A percentile compares a stretch with the other conserved stretches of the same genome.
Evolutionary conservation across 306 rosid genomes (phyloP).

Genomic region (Prunus fruticosa): DNA sequence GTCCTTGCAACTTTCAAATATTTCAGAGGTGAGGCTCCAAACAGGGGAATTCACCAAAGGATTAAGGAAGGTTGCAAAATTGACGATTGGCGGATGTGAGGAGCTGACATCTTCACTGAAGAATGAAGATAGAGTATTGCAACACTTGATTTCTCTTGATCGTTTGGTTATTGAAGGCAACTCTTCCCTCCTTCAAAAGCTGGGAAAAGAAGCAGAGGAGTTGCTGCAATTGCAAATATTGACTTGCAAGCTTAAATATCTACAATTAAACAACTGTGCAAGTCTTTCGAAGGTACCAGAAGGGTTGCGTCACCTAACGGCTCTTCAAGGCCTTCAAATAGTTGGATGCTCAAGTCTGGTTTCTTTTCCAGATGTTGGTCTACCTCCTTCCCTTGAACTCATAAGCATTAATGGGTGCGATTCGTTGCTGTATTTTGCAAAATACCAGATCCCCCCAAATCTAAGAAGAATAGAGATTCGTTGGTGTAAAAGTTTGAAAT

Average conservation of each 20-base stretch:
- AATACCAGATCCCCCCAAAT: background rate
- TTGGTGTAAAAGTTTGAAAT: fast-evolving
- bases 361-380: background rate
- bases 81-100: too few species aligned
- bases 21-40: background rate
- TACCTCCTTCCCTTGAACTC: background rate
- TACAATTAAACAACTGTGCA: too few species aligned
- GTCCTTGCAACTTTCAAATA: background rate
- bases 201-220: background rate
- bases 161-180: too few species aligned
- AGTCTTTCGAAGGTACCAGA: too few species aligned
- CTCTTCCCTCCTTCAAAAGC: too few species aligned
- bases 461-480: background rate
- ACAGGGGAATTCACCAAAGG: background rate
- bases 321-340: background rate
- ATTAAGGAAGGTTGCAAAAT: too few species aligned
- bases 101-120: too few species aligned
- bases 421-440: background rate
- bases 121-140: too few species aligned
- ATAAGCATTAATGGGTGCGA: background rate
- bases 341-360: background rate
- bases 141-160: too few species aligned
- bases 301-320: background rate
- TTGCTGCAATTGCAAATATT: background rate
- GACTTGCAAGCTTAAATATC: background rate